Evolutionary conservation across 306 rosid genomes (phyloP), one percentile per base, ranked within the genome.

Genomic region (Cicer cuneatum): DNA sequence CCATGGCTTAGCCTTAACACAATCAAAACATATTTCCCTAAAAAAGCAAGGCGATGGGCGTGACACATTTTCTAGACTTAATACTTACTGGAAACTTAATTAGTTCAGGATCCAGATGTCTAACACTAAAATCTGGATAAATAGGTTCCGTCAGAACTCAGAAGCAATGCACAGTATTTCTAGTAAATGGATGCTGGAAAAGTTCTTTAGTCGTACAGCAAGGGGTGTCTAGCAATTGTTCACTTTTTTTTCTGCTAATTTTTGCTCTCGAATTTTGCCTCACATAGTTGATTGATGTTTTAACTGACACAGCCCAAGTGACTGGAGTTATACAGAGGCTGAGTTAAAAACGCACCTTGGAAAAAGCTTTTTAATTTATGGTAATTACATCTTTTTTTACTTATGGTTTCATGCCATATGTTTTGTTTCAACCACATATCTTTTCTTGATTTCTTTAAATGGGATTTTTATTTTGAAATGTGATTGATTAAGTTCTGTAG

Each of bases 241-340:
- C 33, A 64, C 69, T 41, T 70, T 35, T 63, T n/a, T 66, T 76
- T 66, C 15, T 45, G 73, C 65, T 39, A 24, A 64, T 18, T 63
- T 35, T 74, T 69, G 61, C 57, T 66, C 39, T 45, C 7, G 69
- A 43, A 11, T 75, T 81, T 40, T 39, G 75, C 63, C 52, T 66
- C 16, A 39, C 66, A 16, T 1, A 51, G 46, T 77, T 75, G 60
- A 82, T 84, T 82, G 67, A 72, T 83, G 38, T 69, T 38, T 66
- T 67, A 75, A 70, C 75, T 87, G 69, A 46, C 75, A 80, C 88
- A 94, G 98, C 90, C 85, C 95, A 61, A 77, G 85, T 66, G 98
- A 94, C 71, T 94, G 98, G 98, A 82, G 81, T 5, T 94, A 94
- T 66, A 86, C 85, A 24, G 97, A 94, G 86, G 87, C 88, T 7